phyloP scores from a whole-genome alignment of 2,329 filamentous ascomycete species.

The Byssothecium circinans region DNA sequence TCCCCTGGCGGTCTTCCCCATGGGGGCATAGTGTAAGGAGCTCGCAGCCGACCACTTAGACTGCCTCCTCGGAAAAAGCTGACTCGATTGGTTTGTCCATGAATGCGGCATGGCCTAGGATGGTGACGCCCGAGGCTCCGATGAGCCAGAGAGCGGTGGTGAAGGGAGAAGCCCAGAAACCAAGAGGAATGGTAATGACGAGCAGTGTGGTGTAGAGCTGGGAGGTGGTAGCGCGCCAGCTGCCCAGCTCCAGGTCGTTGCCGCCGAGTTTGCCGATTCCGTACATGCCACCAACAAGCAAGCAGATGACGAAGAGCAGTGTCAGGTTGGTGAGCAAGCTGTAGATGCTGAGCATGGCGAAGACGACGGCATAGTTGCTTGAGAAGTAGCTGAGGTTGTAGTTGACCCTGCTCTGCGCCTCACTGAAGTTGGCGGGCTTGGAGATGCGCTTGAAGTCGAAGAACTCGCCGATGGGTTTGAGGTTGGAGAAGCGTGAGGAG shows the following conservation, averaged over 20 bases:
- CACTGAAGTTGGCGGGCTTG: slow-evolving; percentile 88
- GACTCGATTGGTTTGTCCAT: slow-evolving; percentile 99
- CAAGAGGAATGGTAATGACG: slow-evolving; percentile 79
- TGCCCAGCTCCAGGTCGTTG: slow-evolving; percentile 82
- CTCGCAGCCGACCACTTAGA: slow-evolving; percentile 99
- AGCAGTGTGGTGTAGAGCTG: slow-evolving; percentile 92
- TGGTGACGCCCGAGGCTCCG: slow-evolving; percentile 89
- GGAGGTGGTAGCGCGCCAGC: slow-evolving; percentile 79
- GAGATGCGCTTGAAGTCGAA: slow-evolving; percentile 93
- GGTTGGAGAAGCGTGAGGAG: slow-evolving; percentile 82
- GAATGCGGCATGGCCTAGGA: slow-evolving; percentile 90
- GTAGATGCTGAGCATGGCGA: slow-evolving; percentile 95
- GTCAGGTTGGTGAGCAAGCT: slow-evolving; percentile 83
- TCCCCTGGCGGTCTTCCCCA: slow-evolving; percentile 99
- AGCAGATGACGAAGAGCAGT: slow-evolving; percentile 88
- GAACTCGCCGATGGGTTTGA: slow-evolving; percentile 90
- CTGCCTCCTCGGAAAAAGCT: slow-evolving; percentile 99
- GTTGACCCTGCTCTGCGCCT: slow-evolving; percentile 89
- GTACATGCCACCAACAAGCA: slow-evolving; percentile 85
- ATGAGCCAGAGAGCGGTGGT: slow-evolving; percentile 90
- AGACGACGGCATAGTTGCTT: slow-evolving; percentile 95
- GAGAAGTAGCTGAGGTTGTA: slow-evolving; percentile 98
- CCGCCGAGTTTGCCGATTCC: slow-evolving; percentile 89
- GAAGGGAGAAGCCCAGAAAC: slow-evolving; percentile 82
- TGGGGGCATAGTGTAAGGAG: slow-evolving; percentile 87